Conservation (phyloP, 2,329 filamentous ascomycete genomes). For the Pseudopyricularia cyperi region DNA sequence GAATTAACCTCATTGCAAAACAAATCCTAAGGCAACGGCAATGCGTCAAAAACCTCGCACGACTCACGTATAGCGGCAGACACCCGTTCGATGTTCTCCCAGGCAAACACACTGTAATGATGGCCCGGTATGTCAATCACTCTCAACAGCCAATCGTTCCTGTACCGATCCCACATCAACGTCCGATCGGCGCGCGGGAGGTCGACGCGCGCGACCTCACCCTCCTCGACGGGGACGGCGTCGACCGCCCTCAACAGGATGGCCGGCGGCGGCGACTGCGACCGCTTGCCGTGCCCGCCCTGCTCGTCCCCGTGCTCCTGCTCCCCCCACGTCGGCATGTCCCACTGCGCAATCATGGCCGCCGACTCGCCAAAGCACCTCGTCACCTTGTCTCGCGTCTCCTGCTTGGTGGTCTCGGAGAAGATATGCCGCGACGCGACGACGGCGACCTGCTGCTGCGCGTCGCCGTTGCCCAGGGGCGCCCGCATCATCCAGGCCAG, state of each 20-base stretch:
- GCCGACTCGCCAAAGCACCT: slow-evolving; percentile 28
- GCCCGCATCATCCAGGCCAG: neutral
- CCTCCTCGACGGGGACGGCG: slow-evolving; percentile 18
- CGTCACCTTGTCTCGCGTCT: slow-evolving; percentile 15
- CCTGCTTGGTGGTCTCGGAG: slow-evolving; percentile 11
- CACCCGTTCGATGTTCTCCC: slow-evolving; percentile 12
- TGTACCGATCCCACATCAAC: slow-evolving; percentile 37
- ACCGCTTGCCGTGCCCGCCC: neutral
- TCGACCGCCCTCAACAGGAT: slow-evolving; percentile 32
- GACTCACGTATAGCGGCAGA: slow-evolving; percentile 14
- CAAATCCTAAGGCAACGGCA: neutral
- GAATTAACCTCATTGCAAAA: neutral
- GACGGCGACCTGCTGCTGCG: neutral
- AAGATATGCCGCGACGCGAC: slow-evolving; percentile 1
- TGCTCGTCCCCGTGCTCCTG: neutral
- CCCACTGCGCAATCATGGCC: slow-evolving; percentile 26
- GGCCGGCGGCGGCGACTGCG: slow-evolving; percentile 20
- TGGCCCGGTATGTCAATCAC: slow-evolving; percentile 36
- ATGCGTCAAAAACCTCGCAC: slow-evolving; percentile 11
- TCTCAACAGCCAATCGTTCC: slow-evolving; percentile 26
- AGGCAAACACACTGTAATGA: slow-evolving; percentile 34
- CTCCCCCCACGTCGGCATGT: slow-evolving; percentile 15
- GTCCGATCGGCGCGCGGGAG: slow-evolving; percentile 23
- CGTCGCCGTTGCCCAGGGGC: neutral
- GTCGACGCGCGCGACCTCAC: slow-evolving; percentile 23